A percentile compares a stretch with the other conserved stretches of the same genome.
These are phyloP conservation scores for Xerocomus alliaceus DNA, from an alignment of 1,284 basidiomycete species.

Conservation along the genomic window DNA sequence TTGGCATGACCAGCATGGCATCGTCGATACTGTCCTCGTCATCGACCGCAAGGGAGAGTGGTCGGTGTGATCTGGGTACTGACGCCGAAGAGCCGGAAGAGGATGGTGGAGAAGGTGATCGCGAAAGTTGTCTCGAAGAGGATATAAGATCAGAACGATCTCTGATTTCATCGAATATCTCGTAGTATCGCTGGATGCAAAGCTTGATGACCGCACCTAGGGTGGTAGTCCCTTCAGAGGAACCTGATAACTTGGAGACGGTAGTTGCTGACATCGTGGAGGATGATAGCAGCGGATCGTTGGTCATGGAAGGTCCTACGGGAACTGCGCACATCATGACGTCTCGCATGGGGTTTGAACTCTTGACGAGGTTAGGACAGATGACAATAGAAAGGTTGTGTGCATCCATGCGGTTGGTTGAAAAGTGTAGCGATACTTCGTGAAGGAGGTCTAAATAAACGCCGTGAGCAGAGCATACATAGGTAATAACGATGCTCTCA, in stretches of 20 bases:
- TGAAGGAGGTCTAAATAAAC: conserved; percentile 71
- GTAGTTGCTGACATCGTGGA: conserved; percentile 35
- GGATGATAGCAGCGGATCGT: conserved; percentile 16
- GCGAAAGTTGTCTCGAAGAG: conserved; percentile 29
- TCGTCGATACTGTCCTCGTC: conserved; percentile 77
- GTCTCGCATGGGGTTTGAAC: conserved; percentile 70
- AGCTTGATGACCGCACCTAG: conserved; percentile 75
- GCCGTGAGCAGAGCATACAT: conserved; percentile 18
- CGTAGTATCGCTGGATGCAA: conserved; percentile 83
- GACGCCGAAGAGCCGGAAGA: conserved; percentile 40
- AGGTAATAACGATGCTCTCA: conserved; percentile 48
- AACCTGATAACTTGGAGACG: conserved; percentile 29
- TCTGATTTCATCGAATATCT: conserved; percentile 79
- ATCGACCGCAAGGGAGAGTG: conserved; percentile 44
- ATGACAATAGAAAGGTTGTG: conserved; percentile 82
- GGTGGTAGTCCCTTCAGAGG: conserved; percentile 59
- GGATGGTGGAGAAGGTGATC: conserved; percentile 36
- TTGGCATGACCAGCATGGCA: conserved; percentile 75
- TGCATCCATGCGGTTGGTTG: conserved; percentile 80
- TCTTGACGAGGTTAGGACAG: conserved; percentile 77
- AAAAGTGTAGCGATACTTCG: conserved; percentile 71
- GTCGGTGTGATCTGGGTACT: conserved; percentile 27
- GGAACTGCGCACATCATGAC: conserved; percentile 75
- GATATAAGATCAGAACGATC: conserved; percentile 70
- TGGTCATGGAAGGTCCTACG: conserved; percentile 45